phyloP scores from a whole-genome alignment of 257 asterid species.

The Przewalskia tangutica region DNA sequence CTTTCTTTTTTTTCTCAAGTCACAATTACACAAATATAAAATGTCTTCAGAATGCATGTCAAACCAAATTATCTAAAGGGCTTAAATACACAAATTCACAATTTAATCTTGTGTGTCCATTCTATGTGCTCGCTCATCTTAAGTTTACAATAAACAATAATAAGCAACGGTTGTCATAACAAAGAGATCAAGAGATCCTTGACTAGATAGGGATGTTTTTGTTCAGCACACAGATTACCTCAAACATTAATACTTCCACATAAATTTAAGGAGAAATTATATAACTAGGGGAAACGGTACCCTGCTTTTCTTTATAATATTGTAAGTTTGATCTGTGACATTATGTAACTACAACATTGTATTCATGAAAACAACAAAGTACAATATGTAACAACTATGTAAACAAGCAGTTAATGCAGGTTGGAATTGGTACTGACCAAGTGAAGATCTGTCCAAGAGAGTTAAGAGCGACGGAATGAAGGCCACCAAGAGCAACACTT shows the following conservation, averaged over 20 bases:
- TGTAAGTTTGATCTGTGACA: too few relatives aligned
- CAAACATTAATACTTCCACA: not conserved
- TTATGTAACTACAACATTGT: too few relatives aligned
- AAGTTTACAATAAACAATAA: not conserved
- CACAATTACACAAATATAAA: not conserved
- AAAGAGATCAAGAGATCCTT: not conserved
- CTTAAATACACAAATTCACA: not conserved
- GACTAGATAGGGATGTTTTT: not conserved
- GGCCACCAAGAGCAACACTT: slow-evolving; percentile 78
- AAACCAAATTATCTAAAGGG: not conserved
- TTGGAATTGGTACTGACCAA: slow-evolving; percentile 51
- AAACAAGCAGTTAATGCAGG: not conserved
- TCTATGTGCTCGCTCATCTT: not conserved
- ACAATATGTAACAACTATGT: too few relatives aligned
- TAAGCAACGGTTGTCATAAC: not conserved
- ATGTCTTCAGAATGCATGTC: not conserved
- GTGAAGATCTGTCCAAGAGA: slow-evolving; percentile 68
- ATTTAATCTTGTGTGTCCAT: not conserved
- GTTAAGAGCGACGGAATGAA: slow-evolving; percentile 80
- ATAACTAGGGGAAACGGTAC: too few relatives aligned
- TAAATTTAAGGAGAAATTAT: not conserved
- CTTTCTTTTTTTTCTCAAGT: not conserved
- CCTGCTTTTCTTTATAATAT: too few relatives aligned
- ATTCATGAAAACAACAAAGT: too few relatives aligned
- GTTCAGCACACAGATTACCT: not conserved